Conservation (phyloP, 1,139 yeast genomes). For the Debaryomyces sp. region DNA sequence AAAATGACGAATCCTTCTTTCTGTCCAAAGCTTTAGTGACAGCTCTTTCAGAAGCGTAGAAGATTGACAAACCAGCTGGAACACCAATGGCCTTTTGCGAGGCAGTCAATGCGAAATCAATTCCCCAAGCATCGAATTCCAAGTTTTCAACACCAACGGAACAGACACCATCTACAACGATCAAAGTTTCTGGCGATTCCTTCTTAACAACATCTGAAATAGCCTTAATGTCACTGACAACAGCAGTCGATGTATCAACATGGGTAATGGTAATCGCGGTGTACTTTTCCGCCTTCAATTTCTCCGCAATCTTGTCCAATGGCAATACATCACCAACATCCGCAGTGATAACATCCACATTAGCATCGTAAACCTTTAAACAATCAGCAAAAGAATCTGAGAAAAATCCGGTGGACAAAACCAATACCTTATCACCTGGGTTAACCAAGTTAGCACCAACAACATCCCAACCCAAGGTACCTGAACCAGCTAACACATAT, state of each 20-base stretch:
- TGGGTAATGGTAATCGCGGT: slow-evolving; percentile 84
- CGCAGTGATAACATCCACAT: slow-evolving; percentile 69
- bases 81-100: slow-evolving; percentile 96
- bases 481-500: slow-evolving; percentile 84
- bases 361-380: slow-evolving; percentile 70
- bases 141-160: slow-evolving; percentile 88
- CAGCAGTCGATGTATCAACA: slow-evolving; percentile 96
- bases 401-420: slow-evolving; percentile 91
- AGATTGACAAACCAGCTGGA: slow-evolving; percentile 87
- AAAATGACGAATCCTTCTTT: slow-evolving; percentile 62
- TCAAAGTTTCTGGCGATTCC: slow-evolving; percentile 76
- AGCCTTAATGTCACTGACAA: slow-evolving; percentile 69
- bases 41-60: slow-evolving; percentile 77
- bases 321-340: slow-evolving; percentile 74
- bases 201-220: slow-evolving; percentile 63
- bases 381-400: slow-evolving; percentile 86
- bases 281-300: slow-evolving; percentile 56
- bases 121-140: slow-evolving; percentile 86
- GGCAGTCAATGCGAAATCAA: slow-evolving; percentile 87
- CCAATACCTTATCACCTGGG: slow-evolving; percentile 71
- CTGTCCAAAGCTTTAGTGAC: slow-evolving; percentile 59
- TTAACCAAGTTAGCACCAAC: slow-evolving; percentile 75
- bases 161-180: slow-evolving; percentile 93
- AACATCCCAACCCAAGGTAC: slow-evolving; percentile 95
- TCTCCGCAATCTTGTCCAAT: slow-evolving; percentile 54